Base-by-base conservation (phyloP, 2,329 filamentous ascomycete species). In the Pseudogymnoascus sp. region DNA sequence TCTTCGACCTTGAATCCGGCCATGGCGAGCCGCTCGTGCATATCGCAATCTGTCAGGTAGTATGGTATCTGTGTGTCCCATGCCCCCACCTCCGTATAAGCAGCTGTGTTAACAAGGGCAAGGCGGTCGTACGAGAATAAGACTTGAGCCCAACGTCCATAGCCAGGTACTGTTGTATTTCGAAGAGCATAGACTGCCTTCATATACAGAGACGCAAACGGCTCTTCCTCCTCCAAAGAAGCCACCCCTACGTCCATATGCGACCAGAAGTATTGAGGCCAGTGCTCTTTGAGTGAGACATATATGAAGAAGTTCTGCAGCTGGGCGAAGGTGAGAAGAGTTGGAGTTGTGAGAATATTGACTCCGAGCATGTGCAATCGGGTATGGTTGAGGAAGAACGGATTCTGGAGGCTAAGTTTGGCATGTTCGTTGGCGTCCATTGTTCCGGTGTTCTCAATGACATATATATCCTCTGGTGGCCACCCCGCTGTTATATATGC, bases 91-190 rank as follows among this genome's bases (percentile, higher is more conserved):
- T 62, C 75, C 3, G 69, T 36, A 66, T 78, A 78, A 0, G 80
- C 78, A 6, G 69, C 72, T 9, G 78, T 78, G 66, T 85, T 84
- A 41, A 85, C 80, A 1, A 84, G 73, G 1, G 81, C 76, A 2
- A 86, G 73, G 64, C 80, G 78, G 67, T 85, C 82, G 71, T 84
- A 85, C 11, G 79, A 75, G 68, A 83, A 85, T 70, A 82, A 82
- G n/a, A 76, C 75, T 58, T 77, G 70, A 0, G 73, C 81, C 82
- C 82, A 85, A 59, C 57, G 61, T 38, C 37, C 28, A 60, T 61
- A 57, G 33, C 57, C 15, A 30, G 35, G 64, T 1, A 22, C 50
- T 15, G 57, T 64, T 18, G 39, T 63, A 15, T 61, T 62, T 1
- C 63, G 60, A 2, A 66, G 63, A 6, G 62, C 53, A 6, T 36